These are phyloP conservation scores for Cordyceps pruinosa DNA, from an alignment of 2,329 filamentous ascomycete species.

Conservation along the genomic window DNA sequence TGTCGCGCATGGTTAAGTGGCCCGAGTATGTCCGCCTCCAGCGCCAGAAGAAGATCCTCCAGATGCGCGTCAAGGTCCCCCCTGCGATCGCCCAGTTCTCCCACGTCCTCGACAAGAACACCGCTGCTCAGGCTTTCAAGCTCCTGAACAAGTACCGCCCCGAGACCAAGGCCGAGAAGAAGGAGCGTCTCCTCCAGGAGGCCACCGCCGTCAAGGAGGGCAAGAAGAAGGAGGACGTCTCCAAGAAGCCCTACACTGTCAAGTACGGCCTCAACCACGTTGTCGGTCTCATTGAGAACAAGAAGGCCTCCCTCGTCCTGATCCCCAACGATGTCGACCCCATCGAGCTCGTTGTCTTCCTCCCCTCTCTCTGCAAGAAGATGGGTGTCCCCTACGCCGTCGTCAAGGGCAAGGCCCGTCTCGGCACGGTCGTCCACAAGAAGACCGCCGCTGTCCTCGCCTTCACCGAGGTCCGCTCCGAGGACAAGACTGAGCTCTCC, in stretches of 20 bases:
- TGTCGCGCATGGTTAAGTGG: conserved; percentile 98
- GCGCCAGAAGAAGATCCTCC: conserved; percentile 89
- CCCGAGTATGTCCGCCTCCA: conserved; percentile 98
- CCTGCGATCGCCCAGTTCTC: conserved; percentile 97
- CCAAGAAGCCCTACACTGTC: conserved; percentile 99
- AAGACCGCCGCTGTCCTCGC: conserved; percentile 98
- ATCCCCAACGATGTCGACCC: conserved; percentile 99
- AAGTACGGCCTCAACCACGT: conserved; percentile 99
- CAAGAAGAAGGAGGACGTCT: conserved; percentile 99
- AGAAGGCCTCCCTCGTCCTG: conserved; percentile 97
- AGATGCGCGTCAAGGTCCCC: conserved; percentile 96
- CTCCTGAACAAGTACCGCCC: conserved; percentile 99
- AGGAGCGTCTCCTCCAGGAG: conserved; percentile 98
- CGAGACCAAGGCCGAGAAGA: conserved; percentile 99
- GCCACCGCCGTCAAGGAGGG: conserved; percentile 95
- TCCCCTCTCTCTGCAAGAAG: conserved; percentile 98
- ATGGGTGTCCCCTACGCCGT: conserved; percentile 99
- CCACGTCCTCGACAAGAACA: conserved; percentile 93
- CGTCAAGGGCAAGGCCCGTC: conserved; percentile 98
- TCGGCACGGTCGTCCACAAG: conserved; percentile 99
- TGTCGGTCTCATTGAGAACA: conserved; percentile 94
- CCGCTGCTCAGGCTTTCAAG: conserved; percentile 95
- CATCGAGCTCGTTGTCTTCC: conserved; percentile 98
- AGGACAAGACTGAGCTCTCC: conserved; percentile 97
- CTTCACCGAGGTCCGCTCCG: conserved; percentile 89